Evolutionary conservation across 768 basidiomycete genomes (phyloP).

Genomic region (Xanthoconium purpureum): DNA sequence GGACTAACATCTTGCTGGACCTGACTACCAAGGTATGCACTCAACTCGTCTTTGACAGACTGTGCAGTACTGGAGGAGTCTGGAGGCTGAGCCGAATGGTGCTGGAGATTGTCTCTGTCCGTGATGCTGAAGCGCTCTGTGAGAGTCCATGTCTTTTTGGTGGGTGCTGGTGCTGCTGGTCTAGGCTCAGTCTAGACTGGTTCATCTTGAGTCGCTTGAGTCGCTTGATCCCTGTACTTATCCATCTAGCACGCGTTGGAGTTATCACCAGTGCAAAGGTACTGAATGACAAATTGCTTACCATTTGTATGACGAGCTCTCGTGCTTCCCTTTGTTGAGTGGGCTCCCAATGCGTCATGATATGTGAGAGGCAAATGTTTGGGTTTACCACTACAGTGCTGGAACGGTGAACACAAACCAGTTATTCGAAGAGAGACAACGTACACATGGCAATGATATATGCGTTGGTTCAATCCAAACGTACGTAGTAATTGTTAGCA

Average conservation of each 20-base stretch:
- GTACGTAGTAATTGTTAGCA: neutral
- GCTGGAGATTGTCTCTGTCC: too few relatives aligned
- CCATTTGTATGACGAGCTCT: neutral
- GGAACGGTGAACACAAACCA: neutral
- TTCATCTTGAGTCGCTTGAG: too few relatives aligned
- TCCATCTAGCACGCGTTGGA: too few relatives aligned
- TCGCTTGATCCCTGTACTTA: too few relatives aligned
- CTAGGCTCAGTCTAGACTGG: too few relatives aligned
- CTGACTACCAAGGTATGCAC: neutral
- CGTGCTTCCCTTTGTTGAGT: neutral
- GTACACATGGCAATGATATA: neutral
- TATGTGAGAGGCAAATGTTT: neutral
- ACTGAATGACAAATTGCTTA: neutral
- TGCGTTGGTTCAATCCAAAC: neutral
- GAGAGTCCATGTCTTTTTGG: too few relatives aligned
- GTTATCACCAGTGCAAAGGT: too few relatives aligned
- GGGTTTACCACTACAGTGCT: neutral
- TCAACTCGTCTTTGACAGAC: neutral
- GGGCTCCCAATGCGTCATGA: neutral
- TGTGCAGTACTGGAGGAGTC: too few relatives aligned
- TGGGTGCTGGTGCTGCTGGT: too few relatives aligned
- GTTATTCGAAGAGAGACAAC: neutral
- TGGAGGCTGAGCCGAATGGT: too few relatives aligned
- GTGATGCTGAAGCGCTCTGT: too few relatives aligned
- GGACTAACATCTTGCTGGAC: neutral